Conservation (phyloP, 495 filamentous ascomycete species). For the Trichoderma orchidacearum region DNA sequence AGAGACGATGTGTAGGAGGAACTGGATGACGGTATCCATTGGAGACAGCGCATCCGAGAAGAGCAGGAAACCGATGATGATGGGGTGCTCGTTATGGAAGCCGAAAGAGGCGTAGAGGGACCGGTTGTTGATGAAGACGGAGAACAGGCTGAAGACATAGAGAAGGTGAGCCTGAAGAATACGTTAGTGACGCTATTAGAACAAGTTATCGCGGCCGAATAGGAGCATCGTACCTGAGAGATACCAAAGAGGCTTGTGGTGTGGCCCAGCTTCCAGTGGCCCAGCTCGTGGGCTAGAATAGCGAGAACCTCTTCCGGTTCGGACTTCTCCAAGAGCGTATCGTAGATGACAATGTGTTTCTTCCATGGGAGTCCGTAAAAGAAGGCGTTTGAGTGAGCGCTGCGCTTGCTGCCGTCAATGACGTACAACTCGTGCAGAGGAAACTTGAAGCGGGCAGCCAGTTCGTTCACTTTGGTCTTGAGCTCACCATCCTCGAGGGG, state of each 20-base stretch:
- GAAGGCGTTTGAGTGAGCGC: conserved; percentile 95
- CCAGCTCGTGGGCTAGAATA: conserved; percentile 87
- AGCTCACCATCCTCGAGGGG: conserved; percentile 75
- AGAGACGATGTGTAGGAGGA: conserved; percentile 91
- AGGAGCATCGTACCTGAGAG: conserved; percentile 53
- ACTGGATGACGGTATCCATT: conserved; percentile 82
- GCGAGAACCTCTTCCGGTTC: conserved; percentile 84
- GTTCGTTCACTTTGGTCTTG: conserved; percentile 74
- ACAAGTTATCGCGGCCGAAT: not conserved
- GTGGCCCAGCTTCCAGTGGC: conserved; percentile 92
- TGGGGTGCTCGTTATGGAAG: conserved; percentile 71
- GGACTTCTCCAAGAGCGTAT: conserved; percentile 92
- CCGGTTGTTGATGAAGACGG: conserved; percentile 88
- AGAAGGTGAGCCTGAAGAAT: conserved; percentile 55
- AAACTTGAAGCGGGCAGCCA: conserved; percentile 78
- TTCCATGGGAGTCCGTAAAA: conserved; percentile 98
- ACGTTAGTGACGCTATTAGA: conserved; percentile 12
- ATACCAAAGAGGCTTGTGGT: conserved; percentile 86
- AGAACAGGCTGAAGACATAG: conserved; percentile 93
- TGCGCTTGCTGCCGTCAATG: conserved; percentile 95
- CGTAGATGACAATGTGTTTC: conserved; percentile 99
- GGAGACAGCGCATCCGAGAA: conserved; percentile 90
- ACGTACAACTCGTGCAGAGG: conserved; percentile 83
- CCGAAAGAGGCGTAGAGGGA: conserved; percentile 86
- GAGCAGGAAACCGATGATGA: conserved; percentile 91